These are phyloP conservation scores for Rhodofomes roseus DNA, from an alignment of 1,284 basidiomycete species.

Conservation along the genomic window DNA sequence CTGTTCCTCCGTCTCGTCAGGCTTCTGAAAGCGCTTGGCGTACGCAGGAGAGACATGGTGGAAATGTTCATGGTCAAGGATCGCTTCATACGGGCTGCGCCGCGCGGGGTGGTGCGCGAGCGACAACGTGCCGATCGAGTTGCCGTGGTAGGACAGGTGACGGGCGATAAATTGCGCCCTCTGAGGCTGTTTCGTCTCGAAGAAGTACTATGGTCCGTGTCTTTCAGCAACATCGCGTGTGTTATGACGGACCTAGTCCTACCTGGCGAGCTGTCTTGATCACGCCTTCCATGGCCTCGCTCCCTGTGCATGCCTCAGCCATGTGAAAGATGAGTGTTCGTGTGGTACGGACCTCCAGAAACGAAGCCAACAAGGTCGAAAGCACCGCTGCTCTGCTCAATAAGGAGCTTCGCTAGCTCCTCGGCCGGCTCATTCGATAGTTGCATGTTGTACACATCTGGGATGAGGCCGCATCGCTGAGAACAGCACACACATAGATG, in stretches of 20 bases:
- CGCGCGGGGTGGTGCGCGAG: slow-evolving; percentile 64
- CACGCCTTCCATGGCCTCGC: slow-evolving; percentile 81
- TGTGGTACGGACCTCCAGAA: slow-evolving; percentile 56
- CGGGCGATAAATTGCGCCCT: slow-evolving; percentile 80
- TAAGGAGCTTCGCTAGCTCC: slow-evolving; percentile 60
- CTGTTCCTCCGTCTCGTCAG: slow-evolving; percentile 68
- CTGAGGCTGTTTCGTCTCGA: slow-evolving; percentile 64
- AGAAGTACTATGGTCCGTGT: slow-evolving; percentile 49
- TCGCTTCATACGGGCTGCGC: slow-evolving; percentile 59
- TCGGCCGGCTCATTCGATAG: slow-evolving; percentile 76
- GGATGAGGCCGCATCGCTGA: background rate
- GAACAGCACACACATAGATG: background rate
- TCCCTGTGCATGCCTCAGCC: slow-evolving; percentile 42
- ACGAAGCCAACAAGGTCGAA: slow-evolving; percentile 68
- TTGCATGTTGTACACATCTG: slow-evolving; percentile 83
- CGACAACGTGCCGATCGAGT: slow-evolving; percentile 69
- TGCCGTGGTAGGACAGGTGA: slow-evolving; percentile 80
- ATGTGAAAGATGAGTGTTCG: background rate
- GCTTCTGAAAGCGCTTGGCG: slow-evolving; percentile 67
- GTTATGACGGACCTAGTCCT: slow-evolving; percentile 5
- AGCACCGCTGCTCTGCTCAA: slow-evolving; percentile 64
- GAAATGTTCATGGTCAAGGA: slow-evolving; percentile 62
- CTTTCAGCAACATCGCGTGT: background rate
- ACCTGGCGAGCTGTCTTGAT: slow-evolving; percentile 79
- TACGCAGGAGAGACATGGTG: slow-evolving; percentile 87